Percentiles rank a stretch among this genome's conserved stretches.
phyloP scores from a whole-genome alignment of 139 green algal species.

The Coccomyxa sp. region DNA sequence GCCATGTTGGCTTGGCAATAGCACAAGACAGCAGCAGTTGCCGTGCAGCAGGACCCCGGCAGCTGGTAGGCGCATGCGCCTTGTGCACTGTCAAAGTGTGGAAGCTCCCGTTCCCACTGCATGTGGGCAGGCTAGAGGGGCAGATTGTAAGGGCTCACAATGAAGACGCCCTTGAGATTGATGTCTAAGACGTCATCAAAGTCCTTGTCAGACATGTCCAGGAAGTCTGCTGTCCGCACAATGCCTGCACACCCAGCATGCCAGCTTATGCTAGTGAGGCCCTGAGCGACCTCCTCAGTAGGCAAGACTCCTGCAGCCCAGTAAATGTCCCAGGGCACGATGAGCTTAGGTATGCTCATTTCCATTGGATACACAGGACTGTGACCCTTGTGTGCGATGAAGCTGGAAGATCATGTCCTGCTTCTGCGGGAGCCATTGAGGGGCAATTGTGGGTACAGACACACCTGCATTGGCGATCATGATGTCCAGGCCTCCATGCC shows the following conservation, averaged over 20 bases:
- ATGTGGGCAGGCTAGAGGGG: neutral
- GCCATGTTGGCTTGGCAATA: too few species aligned
- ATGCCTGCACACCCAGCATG: conserved; percentile 8
- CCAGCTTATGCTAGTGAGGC: too few species aligned
- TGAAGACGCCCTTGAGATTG: conserved; percentile 86
- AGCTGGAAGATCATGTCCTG: neutral
- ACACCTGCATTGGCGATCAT: conserved; percentile 45
- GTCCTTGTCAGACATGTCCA: conserved; percentile 83
- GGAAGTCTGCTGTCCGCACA: conserved; percentile 54
- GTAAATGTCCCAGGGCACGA: neutral
- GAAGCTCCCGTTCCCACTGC: too few species aligned
- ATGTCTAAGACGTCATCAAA: conserved; percentile 75
- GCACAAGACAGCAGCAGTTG: too few species aligned
- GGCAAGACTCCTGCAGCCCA: too few species aligned
- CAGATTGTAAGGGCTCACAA: conserved; percentile 27
- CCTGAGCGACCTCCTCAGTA: neutral
- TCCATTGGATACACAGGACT: neutral
- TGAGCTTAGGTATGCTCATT: neutral
- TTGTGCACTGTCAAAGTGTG: neutral
- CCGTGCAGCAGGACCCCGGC: neutral
- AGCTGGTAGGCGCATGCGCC: neutral
- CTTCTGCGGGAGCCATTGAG: too few species aligned
- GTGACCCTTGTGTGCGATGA: neutral
- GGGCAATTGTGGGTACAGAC: too few species aligned
- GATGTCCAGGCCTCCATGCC: conserved; percentile 68